Percentiles rank a stretch among this genome's conserved stretches.
phyloP scores from a whole-genome alignment of 2,329 filamentous ascomycete genomes.

The Thielaviopsis musarum region DNA sequence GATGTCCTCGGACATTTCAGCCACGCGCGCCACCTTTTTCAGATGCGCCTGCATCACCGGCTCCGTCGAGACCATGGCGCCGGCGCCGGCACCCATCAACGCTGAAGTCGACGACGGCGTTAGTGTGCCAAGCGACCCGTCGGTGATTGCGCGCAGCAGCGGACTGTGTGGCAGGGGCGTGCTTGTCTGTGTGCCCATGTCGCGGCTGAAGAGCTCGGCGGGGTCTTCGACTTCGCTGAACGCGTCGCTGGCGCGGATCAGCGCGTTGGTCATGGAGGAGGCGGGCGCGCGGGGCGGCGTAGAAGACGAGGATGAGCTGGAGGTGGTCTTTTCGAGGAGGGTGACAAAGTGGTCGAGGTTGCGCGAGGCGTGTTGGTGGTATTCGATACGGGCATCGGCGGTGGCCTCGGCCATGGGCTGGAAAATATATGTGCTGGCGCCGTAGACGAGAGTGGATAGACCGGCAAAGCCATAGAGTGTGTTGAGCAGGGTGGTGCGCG shows the following conservation, averaged over 20 bases:
- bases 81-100: slow-evolving; percentile 5
- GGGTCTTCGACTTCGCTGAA: slow-evolving; percentile 44
- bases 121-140: background rate
- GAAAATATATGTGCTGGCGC: slow-evolving; percentile 51
- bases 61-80: slow-evolving; percentile 12
- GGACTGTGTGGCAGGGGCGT: slow-evolving; percentile 13
- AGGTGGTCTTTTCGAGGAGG: slow-evolving; percentile 30
- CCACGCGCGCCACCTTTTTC: slow-evolving; percentile 21
- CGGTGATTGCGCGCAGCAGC: background rate
- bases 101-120: background rate
- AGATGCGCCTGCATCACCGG: slow-evolving; percentile 23
- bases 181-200: slow-evolving; percentile 64
- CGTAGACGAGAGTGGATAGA: slow-evolving; percentile 49
- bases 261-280: slow-evolving; percentile 12
- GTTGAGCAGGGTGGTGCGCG: slow-evolving; percentile 38
- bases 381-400: slow-evolving; percentile 34
- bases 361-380: slow-evolving; percentile 30
- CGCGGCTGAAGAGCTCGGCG: slow-evolving; percentile 65
- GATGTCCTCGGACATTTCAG: slow-evolving; percentile 26
- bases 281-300: slow-evolving; percentile 14
- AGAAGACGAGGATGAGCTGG: background rate
- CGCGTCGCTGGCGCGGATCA: slow-evolving; percentile 18
- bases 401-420: slow-evolving; percentile 41
- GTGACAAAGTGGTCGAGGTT: slow-evolving; percentile 30
- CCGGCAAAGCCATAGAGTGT: slow-evolving; percentile 41